Conservation (phyloP, 495 filamentous ascomycete species). For the Bacidia rubella region DNA sequence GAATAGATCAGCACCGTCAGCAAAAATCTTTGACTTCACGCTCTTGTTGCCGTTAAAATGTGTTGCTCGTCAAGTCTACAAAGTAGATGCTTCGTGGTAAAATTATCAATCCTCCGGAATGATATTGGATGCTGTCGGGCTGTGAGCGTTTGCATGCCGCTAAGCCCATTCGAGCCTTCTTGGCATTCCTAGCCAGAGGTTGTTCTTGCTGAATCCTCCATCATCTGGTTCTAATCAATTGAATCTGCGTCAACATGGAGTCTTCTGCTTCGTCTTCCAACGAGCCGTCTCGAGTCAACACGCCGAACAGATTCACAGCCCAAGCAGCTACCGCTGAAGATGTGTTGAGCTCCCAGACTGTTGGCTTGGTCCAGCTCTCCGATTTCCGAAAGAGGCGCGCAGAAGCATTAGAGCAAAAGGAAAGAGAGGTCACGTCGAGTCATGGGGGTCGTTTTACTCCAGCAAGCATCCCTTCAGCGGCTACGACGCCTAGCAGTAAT, state of each 20-base stretch:
- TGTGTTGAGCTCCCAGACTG: conserved; percentile 81
- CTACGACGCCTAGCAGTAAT: conserved; percentile 42
- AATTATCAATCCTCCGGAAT: too few relatives aligned
- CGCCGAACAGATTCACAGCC: conserved; percentile 55
- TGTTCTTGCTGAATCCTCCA: too few relatives aligned
- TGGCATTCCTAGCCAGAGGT: too few relatives aligned
- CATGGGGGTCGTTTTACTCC: conserved; percentile 37
- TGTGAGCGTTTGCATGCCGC: too few relatives aligned
- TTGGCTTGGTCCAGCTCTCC: conserved; percentile 79
- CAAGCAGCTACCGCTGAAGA: conserved; percentile 76
- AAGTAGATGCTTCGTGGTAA: too few relatives aligned
- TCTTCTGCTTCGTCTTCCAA: conserved; percentile 20
- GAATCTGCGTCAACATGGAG: conserved; percentile 17
- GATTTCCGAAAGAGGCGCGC: conserved; percentile 97
- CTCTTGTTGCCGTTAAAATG: too few relatives aligned
- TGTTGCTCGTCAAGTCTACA: too few relatives aligned
- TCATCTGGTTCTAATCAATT: too few relatives aligned
- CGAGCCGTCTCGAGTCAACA: conserved; percentile 29
- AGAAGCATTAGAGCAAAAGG: conserved; percentile 83
- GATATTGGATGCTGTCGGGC: too few relatives aligned
- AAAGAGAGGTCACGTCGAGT: conserved; percentile 47
- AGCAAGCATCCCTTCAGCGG: conserved; percentile 29
- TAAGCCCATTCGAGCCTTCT: too few relatives aligned
- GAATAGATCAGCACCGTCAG: too few relatives aligned
- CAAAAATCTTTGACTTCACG: too few relatives aligned